phyloP scores from a whole-genome alignment of 2,329 filamentous ascomycete genomes.

The Nectriaceae sp. region DNA sequence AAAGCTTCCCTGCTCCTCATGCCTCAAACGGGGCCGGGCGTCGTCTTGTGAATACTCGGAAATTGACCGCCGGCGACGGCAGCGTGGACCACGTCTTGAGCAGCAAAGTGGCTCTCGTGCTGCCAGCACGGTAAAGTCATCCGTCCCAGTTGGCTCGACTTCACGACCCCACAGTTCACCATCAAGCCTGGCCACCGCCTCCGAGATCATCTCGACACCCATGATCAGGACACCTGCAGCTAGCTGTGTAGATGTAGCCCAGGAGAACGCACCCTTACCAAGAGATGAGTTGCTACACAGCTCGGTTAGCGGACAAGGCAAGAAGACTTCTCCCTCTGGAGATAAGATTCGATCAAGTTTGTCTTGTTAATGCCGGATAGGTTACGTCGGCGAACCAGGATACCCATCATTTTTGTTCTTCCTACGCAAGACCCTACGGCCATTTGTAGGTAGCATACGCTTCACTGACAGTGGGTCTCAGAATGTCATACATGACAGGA shows the following conservation, averaged over 20 bases:
- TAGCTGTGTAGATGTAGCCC: slow-evolving; percentile 2
- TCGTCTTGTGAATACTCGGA: neutral
- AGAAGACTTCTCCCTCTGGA: neutral
- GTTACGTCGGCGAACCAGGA: neutral
- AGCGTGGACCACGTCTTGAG: neutral
- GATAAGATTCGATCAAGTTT: neutral
- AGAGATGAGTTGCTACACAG: neutral
- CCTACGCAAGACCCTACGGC: slow-evolving; percentile 11
- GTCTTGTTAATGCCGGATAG: neutral
- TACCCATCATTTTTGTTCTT: slow-evolving; percentile 13
- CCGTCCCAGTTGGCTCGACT: neutral
- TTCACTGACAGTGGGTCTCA: slow-evolving; percentile 13
- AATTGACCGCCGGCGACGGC: slow-evolving; percentile 1
- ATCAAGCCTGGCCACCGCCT: neutral
- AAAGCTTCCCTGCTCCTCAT: slow-evolving; percentile 10
- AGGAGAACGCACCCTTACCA: neutral
- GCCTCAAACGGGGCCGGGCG: slow-evolving; percentile 9
- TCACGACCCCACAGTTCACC: neutral
- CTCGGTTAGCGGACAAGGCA: neutral
- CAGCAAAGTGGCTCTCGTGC: neutral
- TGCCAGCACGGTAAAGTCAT: neutral
- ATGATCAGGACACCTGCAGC: neutral
- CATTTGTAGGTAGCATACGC: slow-evolving; percentile 11
- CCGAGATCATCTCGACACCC: neutral
- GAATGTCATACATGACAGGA: neutral